Percentiles rank a stretch among this genome's conserved stretches.
These are phyloP conservation scores for Sporopachydermia cereana DNA, from an alignment of 1,139 yeast species.

Conservation along the genomic window DNA sequence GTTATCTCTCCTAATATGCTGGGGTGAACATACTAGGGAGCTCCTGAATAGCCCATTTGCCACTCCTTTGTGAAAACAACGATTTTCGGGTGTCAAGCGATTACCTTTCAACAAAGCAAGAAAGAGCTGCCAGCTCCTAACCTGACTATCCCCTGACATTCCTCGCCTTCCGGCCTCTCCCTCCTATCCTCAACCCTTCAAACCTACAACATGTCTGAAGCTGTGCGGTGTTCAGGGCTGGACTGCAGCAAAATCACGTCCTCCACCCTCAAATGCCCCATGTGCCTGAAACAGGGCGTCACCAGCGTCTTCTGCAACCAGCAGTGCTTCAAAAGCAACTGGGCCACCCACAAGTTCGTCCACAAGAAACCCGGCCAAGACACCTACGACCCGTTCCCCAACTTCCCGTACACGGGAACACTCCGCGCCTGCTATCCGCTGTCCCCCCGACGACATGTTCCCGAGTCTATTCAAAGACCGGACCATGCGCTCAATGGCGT, in stretches of 20 bases:
- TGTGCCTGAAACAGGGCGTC: slow-evolving; percentile 66
- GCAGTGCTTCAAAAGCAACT: slow-evolving; percentile 67
- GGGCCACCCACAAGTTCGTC: slow-evolving; percentile 44
- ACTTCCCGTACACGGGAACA: slow-evolving; percentile 58
- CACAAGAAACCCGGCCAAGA: slow-evolving; percentile 35
- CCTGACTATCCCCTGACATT: too few species aligned
- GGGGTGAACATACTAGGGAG: too few species aligned
- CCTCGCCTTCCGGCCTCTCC: too few species aligned
- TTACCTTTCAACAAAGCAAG: too few species aligned
- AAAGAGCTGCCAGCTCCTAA: too few species aligned
- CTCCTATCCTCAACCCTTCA: too few species aligned
- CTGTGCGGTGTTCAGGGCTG: slow-evolving; percentile 48
- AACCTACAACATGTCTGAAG: slow-evolving; percentile 7
- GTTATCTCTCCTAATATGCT: too few species aligned
- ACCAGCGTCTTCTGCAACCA: slow-evolving; percentile 71
- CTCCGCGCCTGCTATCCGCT: slow-evolving; percentile 77
- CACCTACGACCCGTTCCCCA: slow-evolving; percentile 79
- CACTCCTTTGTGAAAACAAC: too few species aligned
- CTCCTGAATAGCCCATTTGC: too few species aligned
- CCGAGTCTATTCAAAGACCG: slow-evolving; percentile 61
- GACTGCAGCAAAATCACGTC: slow-evolving; percentile 77
- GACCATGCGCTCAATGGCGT: slow-evolving; percentile 79
- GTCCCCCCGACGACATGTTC: slow-evolving; percentile 55
- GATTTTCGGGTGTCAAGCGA: too few species aligned
- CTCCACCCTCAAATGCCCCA: slow-evolving; percentile 77